Evolutionary conservation across 225 moss, liverwort and hornwort genomes (phyloP).

Genomic region (Asterella californica): DNA sequence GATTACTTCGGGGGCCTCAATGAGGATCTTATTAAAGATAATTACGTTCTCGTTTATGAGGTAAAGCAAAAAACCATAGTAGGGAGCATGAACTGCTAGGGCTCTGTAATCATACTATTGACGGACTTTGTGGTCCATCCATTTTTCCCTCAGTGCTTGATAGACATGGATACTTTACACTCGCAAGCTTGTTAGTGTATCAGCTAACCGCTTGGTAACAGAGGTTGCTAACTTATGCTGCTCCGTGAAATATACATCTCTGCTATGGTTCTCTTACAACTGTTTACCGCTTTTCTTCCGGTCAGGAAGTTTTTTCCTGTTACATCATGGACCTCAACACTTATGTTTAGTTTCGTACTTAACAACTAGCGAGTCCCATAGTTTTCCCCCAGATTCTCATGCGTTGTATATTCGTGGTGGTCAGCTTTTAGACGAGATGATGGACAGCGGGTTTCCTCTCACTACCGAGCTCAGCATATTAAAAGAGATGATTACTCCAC

Average conservation of each 20-base stretch:
- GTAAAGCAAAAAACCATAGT: conserved; percentile 27
- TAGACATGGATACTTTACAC: background rate
- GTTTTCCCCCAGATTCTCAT: background rate
- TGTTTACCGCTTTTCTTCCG: background rate
- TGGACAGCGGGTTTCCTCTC: conserved; percentile 97
- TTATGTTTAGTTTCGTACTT: background rate
- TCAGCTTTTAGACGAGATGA: conserved; percentile 99
- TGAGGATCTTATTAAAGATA: conserved; percentile 95
- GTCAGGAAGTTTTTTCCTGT: background rate
- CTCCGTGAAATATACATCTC: background rate
- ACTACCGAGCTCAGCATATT: conserved; percentile 83
- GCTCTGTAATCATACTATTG: background rate
- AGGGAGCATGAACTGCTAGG: background rate
- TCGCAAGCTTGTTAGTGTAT: background rate
- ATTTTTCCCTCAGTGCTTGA: background rate
- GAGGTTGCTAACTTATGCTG: background rate
- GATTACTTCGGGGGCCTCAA: conserved; percentile 94
- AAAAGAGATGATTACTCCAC: conserved; percentile 93
- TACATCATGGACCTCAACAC: background rate
- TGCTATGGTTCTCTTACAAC: background rate
- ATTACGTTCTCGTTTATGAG: conserved; percentile 96
- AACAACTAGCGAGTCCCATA: background rate
- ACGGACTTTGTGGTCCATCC: background rate
- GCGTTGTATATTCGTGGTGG: background rate
- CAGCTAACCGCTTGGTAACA: background rate